Evolutionary conservation across 805 yeast genomes (phyloP), one percentile per base, ranked within the genome.

Genomic region (Saccharomycopsis sp.): DNA sequence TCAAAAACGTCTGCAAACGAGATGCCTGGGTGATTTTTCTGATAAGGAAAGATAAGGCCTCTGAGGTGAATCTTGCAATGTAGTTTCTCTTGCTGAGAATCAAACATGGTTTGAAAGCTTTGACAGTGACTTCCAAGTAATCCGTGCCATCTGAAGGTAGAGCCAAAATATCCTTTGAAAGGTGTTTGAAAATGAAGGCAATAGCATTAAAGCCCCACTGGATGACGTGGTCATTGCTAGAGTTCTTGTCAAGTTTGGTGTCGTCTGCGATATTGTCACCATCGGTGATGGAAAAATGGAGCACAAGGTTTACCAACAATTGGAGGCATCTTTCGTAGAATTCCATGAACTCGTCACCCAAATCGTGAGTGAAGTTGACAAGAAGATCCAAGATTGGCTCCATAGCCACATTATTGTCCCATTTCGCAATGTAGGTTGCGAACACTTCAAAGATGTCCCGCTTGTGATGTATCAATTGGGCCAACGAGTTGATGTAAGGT

Each of bases 111-210:
- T 82, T 70, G 12, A 91, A 73, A 2, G 79, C 66, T 37, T 77
- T 74, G 68, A 87, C 89, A 0, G 97, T 90, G 7, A 89, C 87
- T 16, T 76, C 65, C 59, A 91, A 71, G 53, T 23, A 51, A 20
- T 52, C 61, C 4, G 44, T 47, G 64, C 89, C 87, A 23, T 78
- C 72, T 0, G 84, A 77, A 18, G 18, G 20, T 0, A 84, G 77
- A 18, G 18, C 48, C 48, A 44, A 44, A 53, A 94, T 69, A 2
- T 78, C 73, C 64, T 83, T 81, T 3, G 94, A 79, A 40, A 92
- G 74, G 67, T 92, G 91, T 70, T 94, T 94, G 81, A 92, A 94
- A 48, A 89, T 77, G 68, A 89, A 91, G 3, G 97, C 96, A 58
- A 92, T 70, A 61, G 90, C 76, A 68, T 89, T 89, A 74, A 92